Conservation (phyloP, 192 early-diverging fungal species). For the Backusella circina region DNA sequence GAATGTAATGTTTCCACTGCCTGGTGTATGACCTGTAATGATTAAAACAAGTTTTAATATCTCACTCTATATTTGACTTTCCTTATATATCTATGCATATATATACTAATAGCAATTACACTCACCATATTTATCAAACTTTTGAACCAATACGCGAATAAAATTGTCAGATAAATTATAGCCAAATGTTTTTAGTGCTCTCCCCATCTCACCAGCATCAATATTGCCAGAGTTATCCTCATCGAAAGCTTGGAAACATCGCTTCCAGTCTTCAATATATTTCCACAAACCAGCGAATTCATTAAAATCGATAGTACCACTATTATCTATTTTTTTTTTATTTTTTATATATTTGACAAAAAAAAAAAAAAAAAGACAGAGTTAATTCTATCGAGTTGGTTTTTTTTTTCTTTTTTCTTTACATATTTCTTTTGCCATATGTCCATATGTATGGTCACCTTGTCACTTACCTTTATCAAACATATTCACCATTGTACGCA, state of each 20-base stretch:
- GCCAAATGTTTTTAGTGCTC: constrained; percentile 72
- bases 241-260: constrained; percentile 77
- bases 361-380: too few relatives aligned
- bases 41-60: neutral
- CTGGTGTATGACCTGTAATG: constrained; percentile 26
- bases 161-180: constrained; percentile 72
- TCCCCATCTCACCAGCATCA: constrained; percentile 65
- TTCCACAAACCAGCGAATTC: constrained; percentile 79
- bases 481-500: constrained; percentile 79
- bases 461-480: constrained; percentile 59
- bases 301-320: constrained; percentile 71
- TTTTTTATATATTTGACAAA: too few relatives aligned
- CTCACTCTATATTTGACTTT: neutral
- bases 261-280: constrained; percentile 84
- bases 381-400: neutral
- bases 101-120: neutral
- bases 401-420: neutral
- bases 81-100: neutral
- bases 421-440: neutral
- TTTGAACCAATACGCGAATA: constrained; percentile 63
- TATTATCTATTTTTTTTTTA: constrained; percentile 49
- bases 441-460: neutral
- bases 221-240: constrained; percentile 72
- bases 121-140: constrained; percentile 79
- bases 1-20: constrained; percentile 75